phyloP scores from a whole-genome alignment of 768 basidiomycete species.

The Tylopilus cervinicoccineus region DNA sequence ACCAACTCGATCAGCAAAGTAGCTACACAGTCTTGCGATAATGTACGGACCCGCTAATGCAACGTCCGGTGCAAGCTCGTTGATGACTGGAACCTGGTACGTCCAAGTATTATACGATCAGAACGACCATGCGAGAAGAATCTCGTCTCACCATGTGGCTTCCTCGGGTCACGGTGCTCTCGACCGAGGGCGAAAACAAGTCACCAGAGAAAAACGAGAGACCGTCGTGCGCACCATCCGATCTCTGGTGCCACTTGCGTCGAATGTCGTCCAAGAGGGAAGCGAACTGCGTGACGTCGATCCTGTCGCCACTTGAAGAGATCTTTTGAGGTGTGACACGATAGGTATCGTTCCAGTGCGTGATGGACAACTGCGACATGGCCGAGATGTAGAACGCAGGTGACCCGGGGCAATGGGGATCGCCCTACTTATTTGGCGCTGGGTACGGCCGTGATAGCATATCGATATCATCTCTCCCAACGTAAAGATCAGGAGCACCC shows the following conservation, averaged over 20 bases:
- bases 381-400: neutral
- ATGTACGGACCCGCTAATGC: conserved; percentile 65
- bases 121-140: neutral
- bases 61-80: conserved; percentile 73
- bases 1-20: conserved; percentile 6
- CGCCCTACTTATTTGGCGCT: conserved; percentile 1
- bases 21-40: neutral
- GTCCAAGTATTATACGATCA: conserved; percentile 1
- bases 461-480: too few relatives aligned
- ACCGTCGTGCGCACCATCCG: conserved; percentile 59
- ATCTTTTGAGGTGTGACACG: conserved; percentile 75
- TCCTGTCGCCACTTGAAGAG: conserved; percentile 50
- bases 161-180: conserved; percentile 84
- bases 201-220: conserved; percentile 87
- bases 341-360: conserved; percentile 85
- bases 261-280: conserved; percentile 63
- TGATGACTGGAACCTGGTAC: conserved; percentile 77
- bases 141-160: conserved; percentile 73
- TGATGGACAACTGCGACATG: conserved; percentile 42
- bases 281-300: conserved; percentile 86
- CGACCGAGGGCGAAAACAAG: conserved; percentile 81
- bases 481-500: too few relatives aligned
- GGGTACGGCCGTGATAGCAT: too few relatives aligned
- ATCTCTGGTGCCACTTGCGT: conserved; percentile 46
- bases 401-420: neutral